These are phyloP conservation scores for Cryoendolithus antarcticus DNA, from an alignment of 2,329 filamentous ascomycete genomes.

Conservation along the genomic window DNA sequence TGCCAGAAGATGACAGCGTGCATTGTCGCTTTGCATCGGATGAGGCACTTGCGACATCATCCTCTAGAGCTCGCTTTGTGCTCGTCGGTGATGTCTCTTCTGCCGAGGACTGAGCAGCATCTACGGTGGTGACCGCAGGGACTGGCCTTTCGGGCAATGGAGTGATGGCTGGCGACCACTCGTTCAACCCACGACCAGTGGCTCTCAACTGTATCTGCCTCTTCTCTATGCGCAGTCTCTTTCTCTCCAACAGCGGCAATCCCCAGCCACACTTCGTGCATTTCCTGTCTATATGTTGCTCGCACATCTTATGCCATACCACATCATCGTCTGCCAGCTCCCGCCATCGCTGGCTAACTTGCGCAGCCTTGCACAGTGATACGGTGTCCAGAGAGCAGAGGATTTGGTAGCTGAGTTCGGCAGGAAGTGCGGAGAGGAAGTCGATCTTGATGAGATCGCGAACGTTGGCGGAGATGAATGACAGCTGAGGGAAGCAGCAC, in stretches of 20 bases:
- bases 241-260: slow-evolving; percentile 75
- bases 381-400: slow-evolving; percentile 85
- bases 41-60: slow-evolving; percentile 10
- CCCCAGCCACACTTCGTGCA: slow-evolving; percentile 96
- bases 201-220: slow-evolving; percentile 65
- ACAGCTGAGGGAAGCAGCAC: slow-evolving; percentile 95
- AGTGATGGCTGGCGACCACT: slow-evolving; percentile 40
- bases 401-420: slow-evolving; percentile 87
- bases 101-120: slow-evolving; percentile 1
- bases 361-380: slow-evolving; percentile 88
- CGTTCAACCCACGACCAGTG: slow-evolving; percentile 44
- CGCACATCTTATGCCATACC: slow-evolving; percentile 97
- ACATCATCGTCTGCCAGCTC: slow-evolving; percentile 90
- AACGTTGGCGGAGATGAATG: slow-evolving; percentile 79
- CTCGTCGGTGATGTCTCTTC: slow-evolving; percentile 1
- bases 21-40: slow-evolving; percentile 19
- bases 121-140: not conserved
- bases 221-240: slow-evolving; percentile 75
- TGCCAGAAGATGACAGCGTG: slow-evolving; percentile 9
- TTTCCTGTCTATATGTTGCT: slow-evolving; percentile 88
- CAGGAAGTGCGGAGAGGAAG: slow-evolving; percentile 76
- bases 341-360: slow-evolving; percentile 83
- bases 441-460: slow-evolving; percentile 96
- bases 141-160: slow-evolving; percentile 29
- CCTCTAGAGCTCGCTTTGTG: slow-evolving; percentile 2